Evolutionary conservation across 2,329 filamentous ascomycete species (phyloP).

Genomic region (Stemphylium vesicarium): DNA sequence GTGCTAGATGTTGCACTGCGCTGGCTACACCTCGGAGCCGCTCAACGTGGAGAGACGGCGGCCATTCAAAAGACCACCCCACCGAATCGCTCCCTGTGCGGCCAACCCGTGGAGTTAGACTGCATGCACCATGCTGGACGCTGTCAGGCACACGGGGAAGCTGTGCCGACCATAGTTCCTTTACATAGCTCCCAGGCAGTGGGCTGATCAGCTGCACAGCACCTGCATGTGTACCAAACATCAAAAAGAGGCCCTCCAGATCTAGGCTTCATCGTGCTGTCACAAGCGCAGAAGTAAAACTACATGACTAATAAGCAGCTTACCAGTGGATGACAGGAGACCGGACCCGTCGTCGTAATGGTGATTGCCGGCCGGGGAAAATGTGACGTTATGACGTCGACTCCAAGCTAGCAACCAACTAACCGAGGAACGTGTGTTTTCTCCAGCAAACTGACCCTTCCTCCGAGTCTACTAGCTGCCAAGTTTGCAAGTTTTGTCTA

Average conservation of each 20-base stretch:
- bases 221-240: background rate
- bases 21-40: background rate
- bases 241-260: background rate
- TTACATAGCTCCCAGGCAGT: background rate
- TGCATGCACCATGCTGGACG: background rate
- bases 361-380: slow-evolving; percentile 10
- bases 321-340: background rate
- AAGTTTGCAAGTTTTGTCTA: slow-evolving; percentile 1
- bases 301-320: slow-evolving; percentile 10
- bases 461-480: slow-evolving; percentile 4
- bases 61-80: background rate
- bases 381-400: slow-evolving; percentile 16
- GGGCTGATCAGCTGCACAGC: slow-evolving; percentile 1
- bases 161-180: slow-evolving; percentile 1
- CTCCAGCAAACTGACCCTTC: slow-evolving; percentile 8
- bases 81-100: background rate
- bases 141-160: slow-evolving; percentile 8
- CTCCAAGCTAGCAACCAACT: slow-evolving; percentile 9
- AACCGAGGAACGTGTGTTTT: slow-evolving; percentile 18
- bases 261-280: background rate
- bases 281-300: background rate
- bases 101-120: slow-evolving; percentile 2
- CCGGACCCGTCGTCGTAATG: slow-evolving; percentile 17
- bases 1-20: background rate
- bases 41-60: background rate